These are phyloP conservation scores for Madurella mycetomatis DNA, from an alignment of 2,329 filamentous ascomycete species.

Conservation along the genomic window DNA sequence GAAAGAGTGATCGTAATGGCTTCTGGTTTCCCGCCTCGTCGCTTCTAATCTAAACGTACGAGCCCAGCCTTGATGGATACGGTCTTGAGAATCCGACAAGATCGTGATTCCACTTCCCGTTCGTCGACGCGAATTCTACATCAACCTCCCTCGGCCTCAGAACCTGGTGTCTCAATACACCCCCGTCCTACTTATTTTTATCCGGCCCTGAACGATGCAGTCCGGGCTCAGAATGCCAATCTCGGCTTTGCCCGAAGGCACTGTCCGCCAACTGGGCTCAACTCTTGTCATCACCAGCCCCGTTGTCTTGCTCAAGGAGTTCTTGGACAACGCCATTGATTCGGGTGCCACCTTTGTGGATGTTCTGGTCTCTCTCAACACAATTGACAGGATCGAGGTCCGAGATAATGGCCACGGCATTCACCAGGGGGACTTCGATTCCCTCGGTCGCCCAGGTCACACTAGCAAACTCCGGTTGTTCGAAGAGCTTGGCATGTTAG, in stretches of 20 bases:
- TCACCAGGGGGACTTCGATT: conserved; percentile 53
- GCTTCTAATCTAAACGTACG: background rate
- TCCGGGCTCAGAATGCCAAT: conserved; percentile 43
- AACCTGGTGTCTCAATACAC: background rate
- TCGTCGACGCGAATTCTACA: background rate
- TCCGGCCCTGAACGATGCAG: background rate
- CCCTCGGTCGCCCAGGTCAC: conserved; percentile 61
- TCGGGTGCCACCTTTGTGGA: conserved; percentile 63
- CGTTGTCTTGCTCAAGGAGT: conserved; percentile 64
- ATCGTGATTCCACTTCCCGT: background rate
- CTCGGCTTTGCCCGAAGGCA: conserved; percentile 42
- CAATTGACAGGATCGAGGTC: conserved; percentile 64
- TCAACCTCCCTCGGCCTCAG: too few species aligned
- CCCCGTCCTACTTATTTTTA: background rate
- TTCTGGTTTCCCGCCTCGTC: too few species aligned
- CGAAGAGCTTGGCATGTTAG: conserved; percentile 54
- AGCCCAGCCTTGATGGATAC: background rate
- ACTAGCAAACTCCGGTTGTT: conserved; percentile 70
- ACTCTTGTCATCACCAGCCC: conserved; percentile 57
- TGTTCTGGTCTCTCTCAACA: conserved; percentile 60
- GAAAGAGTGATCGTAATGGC: too few species aligned
- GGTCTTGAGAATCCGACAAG: background rate
- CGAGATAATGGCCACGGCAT: conserved; percentile 73
- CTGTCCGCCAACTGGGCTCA: conserved; percentile 56
- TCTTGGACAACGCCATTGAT: conserved; percentile 73